Evolutionary conservation across 2,329 filamentous ascomycete genomes (phyloP), one percentile per base, ranked within the genome.

Genomic region (Rosellinia necatrix): DNA sequence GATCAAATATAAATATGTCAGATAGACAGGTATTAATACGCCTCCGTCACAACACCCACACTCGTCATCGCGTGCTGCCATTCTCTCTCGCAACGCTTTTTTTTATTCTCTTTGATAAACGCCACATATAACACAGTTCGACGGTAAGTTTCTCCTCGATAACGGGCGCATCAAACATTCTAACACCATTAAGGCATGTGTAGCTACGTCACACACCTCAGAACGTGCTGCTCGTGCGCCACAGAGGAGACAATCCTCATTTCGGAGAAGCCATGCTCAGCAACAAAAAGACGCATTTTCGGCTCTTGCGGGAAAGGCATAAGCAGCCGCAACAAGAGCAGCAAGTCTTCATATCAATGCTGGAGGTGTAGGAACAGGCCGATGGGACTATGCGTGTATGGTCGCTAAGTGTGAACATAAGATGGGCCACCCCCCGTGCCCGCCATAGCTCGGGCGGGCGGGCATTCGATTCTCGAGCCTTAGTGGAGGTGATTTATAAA

Each of bases 191-290:
- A 51, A 66, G 66, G 47, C 53, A 76, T 76, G 75, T 77, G 75
- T 56, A 69, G 67, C 58, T 76, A 75, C 65, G 68, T 73, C 22
- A 71, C 67, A 19, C 74, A 77, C 64, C 58, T 75, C 30, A 70
- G 70, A 53, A 55, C 71, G 51, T 77, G 75, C 64, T 64, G 63
- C 46, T 41, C 64, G 55, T 77, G 75, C 65, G 58, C 64, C 41
- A 59, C 60, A 17, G 70, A 76, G 58, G 72, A 76, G 38, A 76
- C 71, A 0, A 71, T 77, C 7, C 70, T 77, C 47, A 76, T 77
- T 29, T 76, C 74, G 0, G 75, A 77, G 49, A 69, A 67, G 35
- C 64, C 70, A 17, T 77, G 75, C 60, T 53, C 66, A 2, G 58
- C 47, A 1, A 73, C 73, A 3, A 65, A 64, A 21, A 63, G 49